phyloP scores from a whole-genome alignment of 2,329 filamentous ascomycete genomes.

The Coleophoma crateriformis region DNA sequence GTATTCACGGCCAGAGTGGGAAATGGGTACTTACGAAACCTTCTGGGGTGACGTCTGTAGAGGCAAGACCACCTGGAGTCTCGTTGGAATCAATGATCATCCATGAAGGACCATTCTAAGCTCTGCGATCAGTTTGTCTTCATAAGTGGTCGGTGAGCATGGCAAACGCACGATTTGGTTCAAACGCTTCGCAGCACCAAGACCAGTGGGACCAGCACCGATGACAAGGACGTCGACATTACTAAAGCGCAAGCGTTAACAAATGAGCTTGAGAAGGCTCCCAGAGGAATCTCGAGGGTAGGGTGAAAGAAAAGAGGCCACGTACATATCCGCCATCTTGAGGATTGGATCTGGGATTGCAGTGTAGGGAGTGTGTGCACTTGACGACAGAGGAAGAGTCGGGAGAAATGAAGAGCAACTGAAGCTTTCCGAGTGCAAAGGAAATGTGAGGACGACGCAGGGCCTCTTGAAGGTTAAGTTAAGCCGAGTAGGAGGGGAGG shows the following conservation, averaged over 20 bases:
- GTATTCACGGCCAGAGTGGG: constrained; percentile 7
- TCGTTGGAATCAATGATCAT: constrained; percentile 90
- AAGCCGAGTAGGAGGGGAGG: no score
- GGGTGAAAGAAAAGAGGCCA: not conserved
- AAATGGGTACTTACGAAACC: constrained; percentile 73
- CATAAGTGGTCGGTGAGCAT: constrained; percentile 8
- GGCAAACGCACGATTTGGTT: constrained; percentile 71
- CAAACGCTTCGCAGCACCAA: constrained; percentile 95
- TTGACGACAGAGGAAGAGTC: not conserved
- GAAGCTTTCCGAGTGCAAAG: no score
- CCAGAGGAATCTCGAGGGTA: not conserved
- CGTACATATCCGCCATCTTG: constrained; percentile 15
- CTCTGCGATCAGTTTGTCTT: constrained; percentile 8
- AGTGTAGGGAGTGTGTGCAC: not conserved
- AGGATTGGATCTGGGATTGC: not conserved
- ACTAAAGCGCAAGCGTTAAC: constrained; percentile 30
- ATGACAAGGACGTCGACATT: constrained; percentile 97
- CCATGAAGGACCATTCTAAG: constrained; percentile 86
- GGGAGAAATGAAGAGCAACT: not conserved
- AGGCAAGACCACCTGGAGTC: constrained; percentile 90
- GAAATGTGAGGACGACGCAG: no score
- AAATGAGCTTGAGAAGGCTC: not conserved
- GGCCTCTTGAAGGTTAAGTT: no score
- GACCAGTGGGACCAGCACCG: constrained; percentile 93
- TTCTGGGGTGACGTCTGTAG: constrained; percentile 90